Evolutionary conservation across 257 asterid species (phyloP).

Genomic region (Fraxinus excelsior): DNA sequence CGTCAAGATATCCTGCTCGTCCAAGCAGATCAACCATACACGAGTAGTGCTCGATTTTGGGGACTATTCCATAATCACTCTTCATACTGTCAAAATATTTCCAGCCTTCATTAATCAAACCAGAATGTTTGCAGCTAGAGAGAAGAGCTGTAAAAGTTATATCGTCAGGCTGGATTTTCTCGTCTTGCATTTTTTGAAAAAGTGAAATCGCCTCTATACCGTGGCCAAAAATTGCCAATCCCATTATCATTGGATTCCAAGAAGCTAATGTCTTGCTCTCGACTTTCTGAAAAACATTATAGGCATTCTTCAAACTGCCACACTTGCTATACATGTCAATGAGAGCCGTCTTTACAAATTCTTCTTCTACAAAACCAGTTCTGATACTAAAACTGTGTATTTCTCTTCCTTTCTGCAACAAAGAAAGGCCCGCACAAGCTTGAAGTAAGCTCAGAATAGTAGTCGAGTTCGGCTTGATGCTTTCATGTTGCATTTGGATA

Average conservation of each 20-base stretch:
- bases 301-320: constrained; percentile 53
- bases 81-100: constrained; percentile 53
- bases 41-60: constrained; percentile 62
- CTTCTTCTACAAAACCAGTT: constrained; percentile 37
- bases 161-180: constrained; percentile 50
- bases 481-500: constrained; percentile 51
- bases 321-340: constrained; percentile 61
- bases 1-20: constrained; percentile 61
- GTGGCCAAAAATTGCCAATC: constrained; percentile 44
- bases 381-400: constrained; percentile 44
- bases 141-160: constrained; percentile 67
- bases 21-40: constrained; percentile 76
- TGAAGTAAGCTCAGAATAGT: constrained; percentile 56
- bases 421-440: constrained; percentile 51
- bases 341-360: constrained; percentile 53
- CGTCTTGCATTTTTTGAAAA: constrained; percentile 46
- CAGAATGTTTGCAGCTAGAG: constrained; percentile 55
- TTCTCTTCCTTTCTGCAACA: constrained; percentile 59
- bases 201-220: constrained; percentile 50
- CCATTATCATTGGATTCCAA: constrained; percentile 68
- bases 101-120: constrained; percentile 55
- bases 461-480: constrained; percentile 47
- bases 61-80: constrained; percentile 40
- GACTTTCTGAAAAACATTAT: constrained; percentile 36
- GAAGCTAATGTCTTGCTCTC: constrained; percentile 44